Evolutionary conservation across 768 basidiomycete genomes (phyloP).

Genomic region (Boletellus ananas): DNA sequence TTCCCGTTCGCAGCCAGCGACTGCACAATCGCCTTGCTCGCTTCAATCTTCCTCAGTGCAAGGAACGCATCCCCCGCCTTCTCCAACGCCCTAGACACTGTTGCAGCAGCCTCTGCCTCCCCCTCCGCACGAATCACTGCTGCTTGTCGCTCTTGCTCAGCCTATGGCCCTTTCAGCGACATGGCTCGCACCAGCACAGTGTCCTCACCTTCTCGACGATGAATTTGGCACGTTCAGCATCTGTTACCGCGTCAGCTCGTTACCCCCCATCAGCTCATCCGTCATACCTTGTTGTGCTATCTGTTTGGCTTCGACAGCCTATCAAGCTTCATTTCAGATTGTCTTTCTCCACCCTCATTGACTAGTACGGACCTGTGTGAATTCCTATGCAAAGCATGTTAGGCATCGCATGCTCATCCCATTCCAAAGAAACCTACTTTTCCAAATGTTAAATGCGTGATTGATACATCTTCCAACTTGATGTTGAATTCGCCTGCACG

Average conservation of each 20-base stretch:
- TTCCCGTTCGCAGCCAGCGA: conserved; percentile 77
- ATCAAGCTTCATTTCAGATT: not conserved
- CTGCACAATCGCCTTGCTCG: conserved; percentile 93
- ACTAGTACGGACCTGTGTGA: conserved; percentile 59
- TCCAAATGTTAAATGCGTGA: conserved; percentile 87
- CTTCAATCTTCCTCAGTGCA: conserved; percentile 93
- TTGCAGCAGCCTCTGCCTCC: conserved; percentile 94
- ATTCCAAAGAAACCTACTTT: conserved; percentile 46
- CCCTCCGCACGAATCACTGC: conserved; percentile 98
- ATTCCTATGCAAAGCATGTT: conserved; percentile 55
- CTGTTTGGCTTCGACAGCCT: conserved; percentile 99
- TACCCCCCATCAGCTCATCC: not conserved
- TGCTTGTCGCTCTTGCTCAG: conserved; percentile 98
- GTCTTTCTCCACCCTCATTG: not conserved
- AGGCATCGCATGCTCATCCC: not conserved
- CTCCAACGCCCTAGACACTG: conserved; percentile 86
- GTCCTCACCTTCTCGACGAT: conserved; percentile 89
- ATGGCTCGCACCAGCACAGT: not conserved
- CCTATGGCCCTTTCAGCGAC: conserved; percentile 46
- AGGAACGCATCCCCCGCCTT: conserved; percentile 97
- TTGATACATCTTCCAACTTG: conserved; percentile 93
- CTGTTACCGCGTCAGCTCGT: conserved; percentile 39
- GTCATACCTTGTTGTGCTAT: conserved; percentile 93
- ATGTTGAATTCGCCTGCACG: conserved; percentile 97
- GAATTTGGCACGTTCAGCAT: conserved; percentile 98